Evolutionary conservation across 1,139 yeast genomes (phyloP).

Genomic region (Pichia sp.): DNA sequence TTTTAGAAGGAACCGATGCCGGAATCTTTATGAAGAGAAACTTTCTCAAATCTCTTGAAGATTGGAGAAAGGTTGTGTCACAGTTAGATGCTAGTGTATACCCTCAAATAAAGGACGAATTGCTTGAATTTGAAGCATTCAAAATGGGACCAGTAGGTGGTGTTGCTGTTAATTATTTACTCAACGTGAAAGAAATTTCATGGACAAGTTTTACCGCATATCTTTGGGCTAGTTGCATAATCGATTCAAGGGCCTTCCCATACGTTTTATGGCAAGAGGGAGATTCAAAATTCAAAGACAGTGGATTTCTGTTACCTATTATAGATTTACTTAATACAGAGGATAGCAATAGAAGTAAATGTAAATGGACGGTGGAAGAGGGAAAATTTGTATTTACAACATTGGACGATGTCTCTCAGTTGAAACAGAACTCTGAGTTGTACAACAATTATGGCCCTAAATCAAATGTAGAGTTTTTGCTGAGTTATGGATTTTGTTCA

Average conservation of each 20-base stretch:
- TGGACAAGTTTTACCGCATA: conserved; percentile 65
- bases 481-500: conserved; percentile 65
- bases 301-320: conserved; percentile 69
- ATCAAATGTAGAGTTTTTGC: conserved; percentile 66
- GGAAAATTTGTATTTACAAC: conserved; percentile 26
- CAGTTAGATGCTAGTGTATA: conserved; percentile 13
- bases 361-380: conserved; percentile 48
- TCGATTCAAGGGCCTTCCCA: conserved; percentile 78
- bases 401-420: conserved; percentile 25
- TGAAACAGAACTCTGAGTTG: conserved; percentile 42
- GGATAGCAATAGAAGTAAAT: conserved; percentile 44
- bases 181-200: conserved; percentile 19
- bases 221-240: conserved; percentile 66
- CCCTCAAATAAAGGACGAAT: conserved; percentile 27
- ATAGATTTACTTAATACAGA: conserved; percentile 71
- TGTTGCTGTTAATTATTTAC: conserved; percentile 15
- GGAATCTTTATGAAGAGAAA: conserved; percentile 33
- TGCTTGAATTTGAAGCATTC: conserved; percentile 20
- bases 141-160: conserved; percentile 19
- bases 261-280: conserved; percentile 35
- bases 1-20: conserved; percentile 57
- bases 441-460: conserved; percentile 83
- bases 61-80: conserved; percentile 36
- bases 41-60: conserved; percentile 39
- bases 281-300: conserved; percentile 30